phyloP scores from a whole-genome alignment of 306 rosid genomes.

The Prunus dulcis region DNA sequence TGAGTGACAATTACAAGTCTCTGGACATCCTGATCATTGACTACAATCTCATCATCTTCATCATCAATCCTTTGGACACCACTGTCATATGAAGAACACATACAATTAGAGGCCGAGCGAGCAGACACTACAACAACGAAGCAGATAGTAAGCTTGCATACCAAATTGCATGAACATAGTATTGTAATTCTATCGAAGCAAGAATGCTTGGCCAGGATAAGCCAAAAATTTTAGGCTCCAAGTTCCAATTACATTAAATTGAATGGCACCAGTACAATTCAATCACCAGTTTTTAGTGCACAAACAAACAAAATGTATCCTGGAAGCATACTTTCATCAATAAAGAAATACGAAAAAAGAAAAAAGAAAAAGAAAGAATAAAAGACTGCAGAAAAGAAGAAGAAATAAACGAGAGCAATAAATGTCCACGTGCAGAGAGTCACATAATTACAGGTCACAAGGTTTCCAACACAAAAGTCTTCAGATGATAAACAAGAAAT shows the following conservation, averaged over 20 bases:
- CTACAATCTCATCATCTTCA: constrained; percentile 76
- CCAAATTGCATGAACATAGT: background rate
- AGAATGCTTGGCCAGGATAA: constrained; percentile 7
- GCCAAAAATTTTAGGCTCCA: background rate
- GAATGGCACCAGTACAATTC: background rate
- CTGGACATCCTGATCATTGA: constrained; percentile 82
- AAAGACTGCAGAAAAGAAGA: background rate
- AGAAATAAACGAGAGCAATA: too few relatives aligned
- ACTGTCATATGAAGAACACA: constrained; percentile 28
- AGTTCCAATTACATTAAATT: background rate
- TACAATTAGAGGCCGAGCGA: constrained; percentile 3
- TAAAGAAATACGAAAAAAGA: background rate
- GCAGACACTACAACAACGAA: background rate
- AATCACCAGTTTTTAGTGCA: background rate
- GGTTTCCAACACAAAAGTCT: background rate
- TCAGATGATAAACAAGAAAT: background rate
- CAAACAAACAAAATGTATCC: background rate
- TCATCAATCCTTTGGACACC: constrained; percentile 58
- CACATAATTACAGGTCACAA: background rate
- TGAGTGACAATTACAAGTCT: constrained; percentile 91
- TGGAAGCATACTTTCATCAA: background rate
- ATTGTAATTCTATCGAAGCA: background rate
- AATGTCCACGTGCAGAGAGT: background rate
- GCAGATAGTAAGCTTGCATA: constrained; percentile 1
- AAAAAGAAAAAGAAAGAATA: background rate